These are phyloP conservation scores for Pyricularia sp. DNA, from an alignment of 2,329 filamentous ascomycete species.

Conservation along the genomic window DNA sequence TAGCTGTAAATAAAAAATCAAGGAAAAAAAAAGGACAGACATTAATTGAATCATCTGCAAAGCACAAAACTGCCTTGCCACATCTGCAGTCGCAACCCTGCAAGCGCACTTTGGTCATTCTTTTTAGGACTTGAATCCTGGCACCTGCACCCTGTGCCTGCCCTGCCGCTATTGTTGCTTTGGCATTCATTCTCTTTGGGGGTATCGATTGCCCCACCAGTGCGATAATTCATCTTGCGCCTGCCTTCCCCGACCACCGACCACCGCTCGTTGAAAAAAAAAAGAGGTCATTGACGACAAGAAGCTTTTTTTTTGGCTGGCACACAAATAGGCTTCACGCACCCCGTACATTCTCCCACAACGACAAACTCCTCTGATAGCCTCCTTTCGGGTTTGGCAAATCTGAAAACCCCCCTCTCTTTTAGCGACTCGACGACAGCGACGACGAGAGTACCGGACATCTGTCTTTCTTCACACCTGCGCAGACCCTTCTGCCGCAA, in stretches of 20 bases:
- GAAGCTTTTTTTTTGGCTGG: neutral
- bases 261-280: neutral
- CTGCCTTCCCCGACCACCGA: slow-evolving; percentile 4
- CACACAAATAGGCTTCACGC: neutral
- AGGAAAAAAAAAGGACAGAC: neutral
- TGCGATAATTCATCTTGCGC: slow-evolving; percentile 1
- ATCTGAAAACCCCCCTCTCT: neutral
- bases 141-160: neutral
- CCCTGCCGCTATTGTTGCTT: neutral
- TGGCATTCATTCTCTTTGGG: neutral
- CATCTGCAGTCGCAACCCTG: neutral
- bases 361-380: neutral
- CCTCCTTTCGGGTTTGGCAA: neutral
- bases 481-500: neutral
- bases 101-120: neutral
- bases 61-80: neutral
- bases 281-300: neutral
- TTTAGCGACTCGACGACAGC: neutral
- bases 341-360: neutral
- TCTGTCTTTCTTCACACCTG: neutral
- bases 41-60: neutral
- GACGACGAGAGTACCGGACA: neutral
- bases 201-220: slow-evolving; percentile 5
- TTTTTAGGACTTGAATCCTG: neutral
- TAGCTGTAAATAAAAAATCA: neutral